Conservation (phyloP, 2,329 filamentous ascomycete species). For the Fusarium lyarnte region DNA sequence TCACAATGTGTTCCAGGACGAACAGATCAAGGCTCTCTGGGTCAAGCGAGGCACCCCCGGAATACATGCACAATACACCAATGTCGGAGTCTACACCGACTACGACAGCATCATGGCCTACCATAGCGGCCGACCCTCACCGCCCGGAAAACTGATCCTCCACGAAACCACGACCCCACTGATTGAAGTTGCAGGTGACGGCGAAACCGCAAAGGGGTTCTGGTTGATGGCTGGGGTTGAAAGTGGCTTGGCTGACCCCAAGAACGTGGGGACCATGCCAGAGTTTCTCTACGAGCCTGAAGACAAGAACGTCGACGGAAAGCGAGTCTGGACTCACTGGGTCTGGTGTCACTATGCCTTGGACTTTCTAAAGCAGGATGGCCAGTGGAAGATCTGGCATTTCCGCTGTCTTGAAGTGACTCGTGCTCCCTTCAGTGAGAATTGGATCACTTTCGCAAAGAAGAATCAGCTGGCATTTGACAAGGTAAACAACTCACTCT, state of each 20-base stretch:
- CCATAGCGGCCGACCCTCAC: fast-evolving
- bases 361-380: neutral
- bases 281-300: neutral
- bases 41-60: neutral
- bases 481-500: fast-evolving
- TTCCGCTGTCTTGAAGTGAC: neutral
- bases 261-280: neutral
- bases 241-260: neutral
- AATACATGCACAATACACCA: neutral
- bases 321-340: neutral
- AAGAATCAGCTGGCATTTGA: neutral
- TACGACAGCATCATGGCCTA: neutral
- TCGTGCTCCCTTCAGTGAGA: neutral
- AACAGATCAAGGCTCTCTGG: neutral
- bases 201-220: neutral
- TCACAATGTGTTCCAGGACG: neutral
- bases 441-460: neutral
- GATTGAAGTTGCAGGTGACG: neutral
- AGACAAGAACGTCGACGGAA: neutral
- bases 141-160: neutral
- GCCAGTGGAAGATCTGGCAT: neutral
- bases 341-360: neutral
- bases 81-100: neutral
- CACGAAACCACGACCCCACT: neutral
- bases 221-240: neutral